phyloP scores from a whole-genome alignment of 306 rosid species.

The Pachyrhizus erosus region DNA sequence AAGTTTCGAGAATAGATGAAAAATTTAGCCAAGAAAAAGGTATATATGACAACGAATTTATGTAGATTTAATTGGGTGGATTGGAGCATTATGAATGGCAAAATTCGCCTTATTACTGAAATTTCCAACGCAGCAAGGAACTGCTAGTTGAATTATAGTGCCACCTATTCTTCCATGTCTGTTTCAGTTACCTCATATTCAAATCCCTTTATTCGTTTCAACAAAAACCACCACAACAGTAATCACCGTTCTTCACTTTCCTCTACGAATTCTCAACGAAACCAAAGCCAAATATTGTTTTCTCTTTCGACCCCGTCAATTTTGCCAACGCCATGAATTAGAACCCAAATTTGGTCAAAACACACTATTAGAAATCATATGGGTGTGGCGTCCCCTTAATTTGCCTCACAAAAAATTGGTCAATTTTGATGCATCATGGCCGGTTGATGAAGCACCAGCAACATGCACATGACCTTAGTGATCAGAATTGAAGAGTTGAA shows the following conservation, averaged over 20 bases:
- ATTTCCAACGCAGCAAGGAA: too few species aligned
- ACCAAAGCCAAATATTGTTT: not conserved
- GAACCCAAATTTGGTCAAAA: not conserved
- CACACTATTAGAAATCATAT: not conserved
- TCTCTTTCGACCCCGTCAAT: not conserved
- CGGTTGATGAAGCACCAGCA: not conserved
- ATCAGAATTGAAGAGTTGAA: not conserved
- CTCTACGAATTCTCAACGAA: not conserved
- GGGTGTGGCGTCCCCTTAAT: not conserved
- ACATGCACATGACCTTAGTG: not conserved
- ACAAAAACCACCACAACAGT: not conserved
- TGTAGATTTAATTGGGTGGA: too few species aligned
- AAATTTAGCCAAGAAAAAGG: too few species aligned
- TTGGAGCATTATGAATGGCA: too few species aligned
- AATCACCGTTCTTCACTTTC: not conserved
- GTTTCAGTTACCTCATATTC: too few species aligned
- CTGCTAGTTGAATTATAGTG: not conserved
- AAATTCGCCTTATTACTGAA: too few species aligned
- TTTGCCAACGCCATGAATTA: not conserved
- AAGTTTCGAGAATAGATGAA: too few species aligned
- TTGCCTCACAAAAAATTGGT: not conserved
- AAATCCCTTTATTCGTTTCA: not conserved
- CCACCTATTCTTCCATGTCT: not conserved
- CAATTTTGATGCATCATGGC: not conserved
- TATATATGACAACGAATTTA: too few species aligned